Conservation (phyloP, 2,329 filamentous ascomycete genomes). For the Erysiphe pulchra region DNA sequence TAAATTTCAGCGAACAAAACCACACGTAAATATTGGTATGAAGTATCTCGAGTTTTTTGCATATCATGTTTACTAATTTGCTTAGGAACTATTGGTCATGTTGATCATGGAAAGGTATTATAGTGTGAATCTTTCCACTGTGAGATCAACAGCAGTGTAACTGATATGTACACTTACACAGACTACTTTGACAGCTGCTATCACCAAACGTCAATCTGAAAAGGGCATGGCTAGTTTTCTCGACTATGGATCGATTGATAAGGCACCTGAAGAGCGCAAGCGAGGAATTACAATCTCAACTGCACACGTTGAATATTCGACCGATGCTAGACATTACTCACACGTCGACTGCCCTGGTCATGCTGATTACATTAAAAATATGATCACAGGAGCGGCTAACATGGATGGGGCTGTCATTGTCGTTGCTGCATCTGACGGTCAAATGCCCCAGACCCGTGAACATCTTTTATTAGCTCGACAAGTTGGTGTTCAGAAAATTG, state of each 20-base stretch:
- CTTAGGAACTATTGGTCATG: constrained; percentile 84
- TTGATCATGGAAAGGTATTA: constrained; percentile 92
- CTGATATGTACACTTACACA: constrained; percentile 16
- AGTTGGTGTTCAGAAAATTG: constrained; percentile 92
- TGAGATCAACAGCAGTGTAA: not conserved
- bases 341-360: constrained; percentile 99
- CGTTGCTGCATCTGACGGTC: constrained; percentile 90
- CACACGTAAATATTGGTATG: constrained; percentile 91
- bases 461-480: constrained; percentile 93
- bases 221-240: constrained; percentile 88
- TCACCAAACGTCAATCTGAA: constrained; percentile 91
- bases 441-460: constrained; percentile 99
- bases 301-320: constrained; percentile 94
- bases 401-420: constrained; percentile 99
- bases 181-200: constrained; percentile 95
- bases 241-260: constrained; percentile 95
- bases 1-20: constrained; percentile 70
- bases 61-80: constrained; percentile 3
- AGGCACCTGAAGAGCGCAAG: constrained; percentile 97
- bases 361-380: constrained; percentile 99
- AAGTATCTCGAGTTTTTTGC: not conserved
- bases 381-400: constrained; percentile 98
- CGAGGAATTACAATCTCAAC: constrained; percentile 99
- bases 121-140: not conserved
- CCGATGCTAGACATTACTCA: constrained; percentile 84